phyloP scores from a whole-genome alignment of 75 land plant species.

The Sequoiadendron giganteum region DNA sequence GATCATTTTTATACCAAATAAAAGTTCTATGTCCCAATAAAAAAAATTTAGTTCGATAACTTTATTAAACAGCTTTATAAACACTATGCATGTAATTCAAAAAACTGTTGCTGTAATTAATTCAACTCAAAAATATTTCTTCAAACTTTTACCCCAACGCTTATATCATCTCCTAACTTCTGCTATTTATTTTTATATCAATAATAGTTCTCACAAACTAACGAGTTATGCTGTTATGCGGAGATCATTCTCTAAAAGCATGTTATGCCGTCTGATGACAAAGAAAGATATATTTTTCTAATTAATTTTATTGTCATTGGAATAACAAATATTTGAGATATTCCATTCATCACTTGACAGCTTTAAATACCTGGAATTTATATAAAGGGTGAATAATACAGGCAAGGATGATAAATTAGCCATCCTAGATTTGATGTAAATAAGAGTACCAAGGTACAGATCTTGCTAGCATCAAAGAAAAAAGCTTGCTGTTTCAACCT shows the following conservation, averaged over 20 bases:
- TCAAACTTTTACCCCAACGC: too few species aligned
- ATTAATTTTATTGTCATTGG: not conserved
- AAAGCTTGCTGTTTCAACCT: not conserved
- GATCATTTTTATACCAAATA: too few species aligned
- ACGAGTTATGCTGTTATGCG: not conserved
- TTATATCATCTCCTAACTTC: too few species aligned
- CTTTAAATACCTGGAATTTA: not conserved
- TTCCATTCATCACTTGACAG: too few species aligned
- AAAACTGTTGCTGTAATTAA: too few species aligned
- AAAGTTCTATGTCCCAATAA: too few species aligned
- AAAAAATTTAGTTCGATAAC: too few species aligned
- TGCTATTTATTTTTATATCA: not conserved
- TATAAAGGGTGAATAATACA: not conserved
- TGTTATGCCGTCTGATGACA: not conserved
- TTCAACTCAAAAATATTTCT: too few species aligned
- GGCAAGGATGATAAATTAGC: not conserved
- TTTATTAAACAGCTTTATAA: too few species aligned
- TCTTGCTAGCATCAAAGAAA: not conserved
- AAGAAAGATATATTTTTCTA: not conserved
- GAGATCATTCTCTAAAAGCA: not conserved
- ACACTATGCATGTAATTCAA: too few species aligned
- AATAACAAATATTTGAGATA: too few species aligned
- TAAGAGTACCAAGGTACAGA: not conserved
- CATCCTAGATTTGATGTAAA: not conserved
- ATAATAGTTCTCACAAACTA: not conserved